phyloP scores from a whole-genome alignment of 2,329 filamentous ascomycete species.

The Pseudogymnoascus sp. region DNA sequence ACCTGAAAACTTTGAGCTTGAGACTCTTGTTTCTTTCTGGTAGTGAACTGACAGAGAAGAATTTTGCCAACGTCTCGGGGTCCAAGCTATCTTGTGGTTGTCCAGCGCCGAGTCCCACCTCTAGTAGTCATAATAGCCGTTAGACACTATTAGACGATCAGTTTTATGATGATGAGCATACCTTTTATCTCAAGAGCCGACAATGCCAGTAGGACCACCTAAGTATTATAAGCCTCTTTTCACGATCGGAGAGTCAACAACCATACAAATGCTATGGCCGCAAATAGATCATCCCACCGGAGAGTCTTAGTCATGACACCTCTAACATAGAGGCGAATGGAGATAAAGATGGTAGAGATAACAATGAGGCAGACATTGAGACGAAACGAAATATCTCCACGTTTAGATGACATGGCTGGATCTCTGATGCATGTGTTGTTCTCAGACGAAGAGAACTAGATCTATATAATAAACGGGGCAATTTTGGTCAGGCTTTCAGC shows the following conservation, averaged over 20 bases:
- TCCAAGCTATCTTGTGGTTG: neutral
- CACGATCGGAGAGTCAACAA: neutral
- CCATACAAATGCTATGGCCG: constrained; percentile 23
- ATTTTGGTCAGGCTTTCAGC: neutral
- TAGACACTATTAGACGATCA: neutral
- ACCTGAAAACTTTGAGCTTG: neutral
- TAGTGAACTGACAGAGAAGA: constrained; percentile 10
- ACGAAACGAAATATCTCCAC: constrained; percentile 13
- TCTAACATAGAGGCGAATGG: constrained; percentile 24
- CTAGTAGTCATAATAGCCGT: neutral
- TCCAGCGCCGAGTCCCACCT: neutral
- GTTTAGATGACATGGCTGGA: constrained; percentile 12
- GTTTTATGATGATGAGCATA: neutral
- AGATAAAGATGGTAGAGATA: constrained; percentile 25
- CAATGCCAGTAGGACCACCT: constrained; percentile 14
- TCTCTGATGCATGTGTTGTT: constrained; percentile 9
- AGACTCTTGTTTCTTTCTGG: constrained; percentile 21
- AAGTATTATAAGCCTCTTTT: neutral
- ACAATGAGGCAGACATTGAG: constrained; percentile 23
- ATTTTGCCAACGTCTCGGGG: neutral
- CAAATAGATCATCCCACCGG: constrained; percentile 27
- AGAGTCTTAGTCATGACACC: constrained; percentile 25
- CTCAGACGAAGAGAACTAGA: neutral
- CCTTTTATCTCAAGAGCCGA: constrained; percentile 9
- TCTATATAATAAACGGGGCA: neutral